Evolutionary conservation across 306 rosid genomes (phyloP).

Genomic region (Astragalus glycyphyllos): DNA sequence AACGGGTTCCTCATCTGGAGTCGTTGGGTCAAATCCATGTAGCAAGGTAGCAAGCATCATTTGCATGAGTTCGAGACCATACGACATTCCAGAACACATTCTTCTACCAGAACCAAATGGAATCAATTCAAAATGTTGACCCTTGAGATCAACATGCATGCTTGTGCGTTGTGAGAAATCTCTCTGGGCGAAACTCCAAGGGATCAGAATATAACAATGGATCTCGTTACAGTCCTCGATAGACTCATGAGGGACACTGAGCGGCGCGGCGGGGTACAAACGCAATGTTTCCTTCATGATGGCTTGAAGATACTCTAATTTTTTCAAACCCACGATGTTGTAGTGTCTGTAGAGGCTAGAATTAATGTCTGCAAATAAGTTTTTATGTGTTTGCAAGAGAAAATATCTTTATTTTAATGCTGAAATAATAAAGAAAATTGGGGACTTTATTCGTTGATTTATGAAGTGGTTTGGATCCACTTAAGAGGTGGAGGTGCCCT

Average conservation of each 20-base stretch:
- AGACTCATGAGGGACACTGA: constrained; percentile 44
- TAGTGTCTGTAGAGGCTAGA: constrained; percentile 45
- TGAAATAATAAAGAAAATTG: no score
- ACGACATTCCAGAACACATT: constrained; percentile 38
- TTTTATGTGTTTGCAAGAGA: background rate
- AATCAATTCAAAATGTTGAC: constrained; percentile 37
- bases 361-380: constrained; percentile 33
- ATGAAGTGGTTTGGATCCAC: constrained; percentile 4
- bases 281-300: constrained; percentile 61
- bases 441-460: no score
- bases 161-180: constrained; percentile 38
- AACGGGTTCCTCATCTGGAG: background rate
- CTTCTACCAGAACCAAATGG: constrained; percentile 45
- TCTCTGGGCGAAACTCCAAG: constrained; percentile 38
- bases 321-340: constrained; percentile 27
- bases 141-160: constrained; percentile 2
- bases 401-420: no score
- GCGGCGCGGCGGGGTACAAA: constrained; percentile 55
- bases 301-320: constrained; percentile 54
- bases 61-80: constrained; percentile 18
- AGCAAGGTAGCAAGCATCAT: constrained; percentile 37
- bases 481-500: constrained; percentile 48
- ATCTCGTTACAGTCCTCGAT: constrained; percentile 51
- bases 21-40: constrained; percentile 40
- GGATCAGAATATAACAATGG: constrained; percentile 10